Evolutionary conservation across 257 asterid genomes (phyloP), one percentile per base, ranked within the genome.

Genomic region (Haberlea rhodopensis): DNA sequence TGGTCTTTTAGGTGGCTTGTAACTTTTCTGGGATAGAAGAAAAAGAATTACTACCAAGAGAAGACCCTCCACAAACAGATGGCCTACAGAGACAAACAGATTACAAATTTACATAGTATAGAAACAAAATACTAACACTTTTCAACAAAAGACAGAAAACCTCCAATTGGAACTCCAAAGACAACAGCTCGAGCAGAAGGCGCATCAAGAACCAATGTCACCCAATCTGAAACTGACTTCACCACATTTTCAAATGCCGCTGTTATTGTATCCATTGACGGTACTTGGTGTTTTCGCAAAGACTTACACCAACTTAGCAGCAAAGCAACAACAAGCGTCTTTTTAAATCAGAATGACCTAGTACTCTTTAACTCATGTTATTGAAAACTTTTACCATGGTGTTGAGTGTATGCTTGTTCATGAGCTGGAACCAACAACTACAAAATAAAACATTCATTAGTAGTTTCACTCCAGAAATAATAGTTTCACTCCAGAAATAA

Each of bases 1-100:
- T 51, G 99, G 99, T 71, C 95, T 87, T 79, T 92, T 92, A 40
- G 99, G 99, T 65, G 99, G 99, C 78, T 84, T 87, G 75, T 92
- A 92, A 84, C 97, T 89, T 67, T 85, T 89, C 70, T 87, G 97
- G 13, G 95, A 82, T 9, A 92, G 81, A 71, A 92, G 90, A 77
- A 82, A 87, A 73, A 87, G 77, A 64, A 92, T 89, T 65, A 89
- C 97, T 46, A 92, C 85, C 21, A 92, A 67, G 66, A 92, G 97
- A 80, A 89, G 85, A 61, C 94, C 97, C 79, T 92, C 99, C 71
- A 92, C 82, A 60, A 92, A 82, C 19, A 92, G 86, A 89, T 92
- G 99, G 7, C 99, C 99, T 92, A 63, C 84, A 82, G 18, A 18
- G 19, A 78, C 67, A 62, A 69, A 31, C 18, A 58, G 22, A 61